Evolutionary conservation across 225 moss, liverwort and hornwort species (phyloP).

Genomic region (Pseudisothecium myosuroides): DNA sequence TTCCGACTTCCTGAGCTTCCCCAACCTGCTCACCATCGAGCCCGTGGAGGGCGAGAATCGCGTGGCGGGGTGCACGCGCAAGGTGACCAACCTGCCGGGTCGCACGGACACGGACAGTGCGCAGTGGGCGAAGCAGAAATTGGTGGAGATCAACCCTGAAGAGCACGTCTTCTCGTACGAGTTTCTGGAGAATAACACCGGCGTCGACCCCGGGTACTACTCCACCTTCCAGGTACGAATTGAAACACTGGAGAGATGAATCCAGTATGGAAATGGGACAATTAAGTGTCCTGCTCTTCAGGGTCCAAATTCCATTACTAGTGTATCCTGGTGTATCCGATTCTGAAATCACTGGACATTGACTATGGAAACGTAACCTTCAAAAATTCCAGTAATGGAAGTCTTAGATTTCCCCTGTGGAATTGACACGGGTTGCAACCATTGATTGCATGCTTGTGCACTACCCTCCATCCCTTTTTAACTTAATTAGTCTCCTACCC

Average conservation of each 20-base stretch:
- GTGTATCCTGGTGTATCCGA: background rate
- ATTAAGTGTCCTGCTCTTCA: background rate
- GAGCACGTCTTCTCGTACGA: constrained; percentile 46
- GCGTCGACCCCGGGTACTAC: constrained; percentile 43
- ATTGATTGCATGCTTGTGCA: background rate
- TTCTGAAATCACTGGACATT: background rate
- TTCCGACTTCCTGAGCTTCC: constrained; percentile 38
- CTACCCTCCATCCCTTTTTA: background rate
- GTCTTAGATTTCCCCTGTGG: background rate
- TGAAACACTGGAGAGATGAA: background rate
- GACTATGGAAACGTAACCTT: background rate
- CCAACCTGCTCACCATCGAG: constrained; percentile 46
- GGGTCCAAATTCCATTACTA: background rate
- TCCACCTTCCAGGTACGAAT: constrained; percentile 38
- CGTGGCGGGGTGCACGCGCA: constrained; percentile 39
- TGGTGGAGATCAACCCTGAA: constrained; percentile 33
- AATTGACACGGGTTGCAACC: background rate
- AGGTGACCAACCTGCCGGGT: constrained; percentile 47
- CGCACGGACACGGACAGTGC: constrained; percentile 33
- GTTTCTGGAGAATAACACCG: constrained; percentile 50
- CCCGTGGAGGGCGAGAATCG: constrained; percentile 38
- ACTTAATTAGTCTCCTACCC: background rate
- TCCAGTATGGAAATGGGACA: too few relatives aligned
- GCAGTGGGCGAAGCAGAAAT: constrained; percentile 50
- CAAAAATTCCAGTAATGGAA: background rate